These are phyloP conservation scores for Dactylonectria macrodidyma DNA, from an alignment of 2,329 filamentous ascomycete genomes.

Conservation along the genomic window DNA sequence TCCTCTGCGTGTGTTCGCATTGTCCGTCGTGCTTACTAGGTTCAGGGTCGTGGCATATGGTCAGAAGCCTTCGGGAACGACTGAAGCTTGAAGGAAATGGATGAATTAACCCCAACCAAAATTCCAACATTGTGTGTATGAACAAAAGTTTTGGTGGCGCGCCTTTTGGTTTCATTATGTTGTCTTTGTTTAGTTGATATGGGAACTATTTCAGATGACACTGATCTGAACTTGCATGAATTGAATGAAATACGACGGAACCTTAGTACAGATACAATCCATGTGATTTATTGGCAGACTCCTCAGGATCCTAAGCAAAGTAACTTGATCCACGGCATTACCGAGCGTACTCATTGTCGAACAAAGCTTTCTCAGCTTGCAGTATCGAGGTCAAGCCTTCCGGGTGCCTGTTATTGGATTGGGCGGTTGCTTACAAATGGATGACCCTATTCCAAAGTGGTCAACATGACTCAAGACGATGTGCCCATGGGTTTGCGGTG, in stretches of 20 bases:
- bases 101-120: background rate
- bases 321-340: no score
- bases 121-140: no score
- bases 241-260: background rate
- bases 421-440: background rate
- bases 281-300: no score
- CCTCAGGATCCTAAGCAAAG: no score
- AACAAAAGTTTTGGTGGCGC: background rate
- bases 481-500: background rate
- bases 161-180: background rate
- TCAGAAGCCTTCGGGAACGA: conserved; percentile 5
- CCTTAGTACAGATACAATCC: no score
- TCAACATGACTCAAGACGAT: background rate
- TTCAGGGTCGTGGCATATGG: conserved; percentile 13
- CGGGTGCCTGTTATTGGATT: no score
- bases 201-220: background rate
- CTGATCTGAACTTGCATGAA: background rate
- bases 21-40: background rate
- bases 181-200: background rate
- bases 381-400: no score
- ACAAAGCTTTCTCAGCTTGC: no score
- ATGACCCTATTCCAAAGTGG: background rate
- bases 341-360: no score
- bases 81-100: background rate
- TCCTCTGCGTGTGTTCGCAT: background rate